These are phyloP conservation scores for Colletotrichum abscissum DNA, from an alignment of 2,329 filamentous ascomycete genomes.

Conservation along the genomic window DNA sequence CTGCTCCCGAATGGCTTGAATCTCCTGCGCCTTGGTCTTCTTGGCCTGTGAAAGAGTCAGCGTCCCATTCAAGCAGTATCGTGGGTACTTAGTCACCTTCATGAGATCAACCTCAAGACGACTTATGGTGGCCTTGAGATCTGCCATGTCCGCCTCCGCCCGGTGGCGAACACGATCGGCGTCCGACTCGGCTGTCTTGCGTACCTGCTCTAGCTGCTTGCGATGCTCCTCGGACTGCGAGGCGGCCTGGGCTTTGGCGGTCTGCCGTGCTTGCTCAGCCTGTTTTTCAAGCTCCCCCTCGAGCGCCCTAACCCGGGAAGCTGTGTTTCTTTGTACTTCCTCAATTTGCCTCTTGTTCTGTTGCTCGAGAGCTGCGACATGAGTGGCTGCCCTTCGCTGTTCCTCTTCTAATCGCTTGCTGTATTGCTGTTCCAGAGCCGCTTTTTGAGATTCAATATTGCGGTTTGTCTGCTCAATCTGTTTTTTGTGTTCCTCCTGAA, in stretches of 20 bases:
- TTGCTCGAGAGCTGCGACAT: slow-evolving; percentile 20
- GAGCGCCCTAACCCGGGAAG: not conserved
- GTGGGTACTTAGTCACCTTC: slow-evolving; percentile 57
- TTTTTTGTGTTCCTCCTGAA: slow-evolving; percentile 35
- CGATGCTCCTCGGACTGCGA: slow-evolving; percentile 44
- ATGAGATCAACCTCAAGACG: slow-evolving; percentile 71
- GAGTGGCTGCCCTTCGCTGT: slow-evolving; percentile 27
- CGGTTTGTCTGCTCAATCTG: slow-evolving; percentile 53
- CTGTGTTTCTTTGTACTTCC: not conserved
- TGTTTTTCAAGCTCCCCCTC: slow-evolving; percentile 41
- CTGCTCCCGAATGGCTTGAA: slow-evolving; percentile 62
- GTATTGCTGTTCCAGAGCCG: slow-evolving; percentile 42
- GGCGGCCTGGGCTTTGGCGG: slow-evolving; percentile 39
- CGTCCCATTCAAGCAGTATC: no score
- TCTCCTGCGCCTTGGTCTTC: slow-evolving; percentile 69
- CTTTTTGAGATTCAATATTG: slow-evolving; percentile 58
- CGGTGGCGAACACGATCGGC: slow-evolving; percentile 59
- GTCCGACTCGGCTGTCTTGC: slow-evolving; percentile 61
- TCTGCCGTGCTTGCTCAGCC: slow-evolving; percentile 50
- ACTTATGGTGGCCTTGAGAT: slow-evolving; percentile 69
- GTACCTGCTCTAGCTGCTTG: slow-evolving; percentile 57
- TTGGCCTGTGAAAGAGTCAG: slow-evolving; percentile 58
- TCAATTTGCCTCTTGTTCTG: slow-evolving; percentile 31
- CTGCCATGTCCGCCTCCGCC: slow-evolving; percentile 71
- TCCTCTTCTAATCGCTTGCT: slow-evolving; percentile 42